Evolutionary conservation across 805 yeast genomes (phyloP).

Genomic region (Suhomyces faveliae): DNA sequence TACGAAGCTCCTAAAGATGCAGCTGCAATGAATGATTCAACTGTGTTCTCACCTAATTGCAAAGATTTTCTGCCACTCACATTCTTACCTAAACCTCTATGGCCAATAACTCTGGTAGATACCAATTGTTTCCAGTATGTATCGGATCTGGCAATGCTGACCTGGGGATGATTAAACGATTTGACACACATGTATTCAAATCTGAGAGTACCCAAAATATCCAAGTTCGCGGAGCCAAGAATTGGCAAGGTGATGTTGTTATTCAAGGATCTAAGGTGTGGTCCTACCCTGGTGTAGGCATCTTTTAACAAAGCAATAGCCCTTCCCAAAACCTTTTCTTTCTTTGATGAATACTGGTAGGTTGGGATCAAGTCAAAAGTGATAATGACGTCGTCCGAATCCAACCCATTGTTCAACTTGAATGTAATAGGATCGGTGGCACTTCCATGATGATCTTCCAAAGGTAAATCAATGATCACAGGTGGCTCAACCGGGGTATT

Average conservation of each 20-base stretch:
- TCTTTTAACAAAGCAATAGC: slow-evolving; percentile 73
- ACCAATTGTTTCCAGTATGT: slow-evolving; percentile 91
- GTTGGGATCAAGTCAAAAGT: slow-evolving; percentile 90
- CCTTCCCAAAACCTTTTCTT: slow-evolving; percentile 63
- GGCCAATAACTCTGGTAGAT: slow-evolving; percentile 90
- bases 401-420: slow-evolving; percentile 47
- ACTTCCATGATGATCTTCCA: slow-evolving; percentile 70
- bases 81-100: slow-evolving; percentile 92
- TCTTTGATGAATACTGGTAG: slow-evolving; percentile 49
- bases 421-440: slow-evolving; percentile 77
- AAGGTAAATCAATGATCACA: slow-evolving; percentile 71
- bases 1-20: slow-evolving; percentile 95
- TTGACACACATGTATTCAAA: slow-evolving; percentile 73
- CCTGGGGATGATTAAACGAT: slow-evolving; percentile 69
- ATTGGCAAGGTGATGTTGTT: slow-evolving; percentile 71
- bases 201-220: slow-evolving; percentile 70
- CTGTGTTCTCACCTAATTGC: slow-evolving; percentile 93
- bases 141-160: slow-evolving; percentile 64
- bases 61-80: slow-evolving; percentile 66
- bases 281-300: slow-evolving; percentile 66
- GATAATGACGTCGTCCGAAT: slow-evolving; percentile 54
- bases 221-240: slow-evolving; percentile 66
- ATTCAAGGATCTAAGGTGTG: slow-evolving; percentile 62
- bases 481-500: slow-evolving; percentile 49
- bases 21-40: slow-evolving; percentile 93